A percentile compares a stretch with the other conserved stretches of the same genome.
Evolutionary conservation across 2,329 filamentous ascomycete genomes (phyloP).

Genomic region (Monilinia laxa): DNA sequence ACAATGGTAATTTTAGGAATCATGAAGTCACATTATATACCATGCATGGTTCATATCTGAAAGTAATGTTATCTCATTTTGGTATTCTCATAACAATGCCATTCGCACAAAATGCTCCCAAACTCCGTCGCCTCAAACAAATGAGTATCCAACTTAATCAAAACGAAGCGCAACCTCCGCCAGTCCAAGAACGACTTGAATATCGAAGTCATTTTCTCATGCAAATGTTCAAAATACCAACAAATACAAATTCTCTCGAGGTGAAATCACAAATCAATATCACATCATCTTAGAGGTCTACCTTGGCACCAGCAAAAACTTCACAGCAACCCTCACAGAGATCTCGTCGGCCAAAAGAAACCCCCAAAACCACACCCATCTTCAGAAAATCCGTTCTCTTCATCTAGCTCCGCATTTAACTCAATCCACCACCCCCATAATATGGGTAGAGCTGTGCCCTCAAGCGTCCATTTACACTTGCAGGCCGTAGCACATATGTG

Average conservation of each 20-base stretch:
- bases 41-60: slow-evolving; percentile 3
- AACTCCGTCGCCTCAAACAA: neutral
- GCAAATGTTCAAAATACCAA: neutral
- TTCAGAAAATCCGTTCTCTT: no score
- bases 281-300: neutral
- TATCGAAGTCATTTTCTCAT: neutral
- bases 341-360: neutral
- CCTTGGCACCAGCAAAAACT: neutral
- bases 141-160: neutral
- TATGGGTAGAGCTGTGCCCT: neutral
- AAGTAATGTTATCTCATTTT: neutral
- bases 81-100: neutral
- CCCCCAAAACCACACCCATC: no score
- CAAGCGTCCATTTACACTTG: neutral
- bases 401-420: no score
- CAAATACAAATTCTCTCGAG: neutral
- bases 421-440: no score
- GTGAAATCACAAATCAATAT: neutral
- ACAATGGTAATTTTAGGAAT: slow-evolving; percentile 9
- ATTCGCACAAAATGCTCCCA: neutral
- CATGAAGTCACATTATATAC: slow-evolving; percentile 1
- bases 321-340: neutral
- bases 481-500: neutral
- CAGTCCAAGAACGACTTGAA: neutral
- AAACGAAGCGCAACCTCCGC: neutral